Evolutionary conservation across 805 yeast species (phyloP).

Genomic region (Sugiyamaella americana): DNA sequence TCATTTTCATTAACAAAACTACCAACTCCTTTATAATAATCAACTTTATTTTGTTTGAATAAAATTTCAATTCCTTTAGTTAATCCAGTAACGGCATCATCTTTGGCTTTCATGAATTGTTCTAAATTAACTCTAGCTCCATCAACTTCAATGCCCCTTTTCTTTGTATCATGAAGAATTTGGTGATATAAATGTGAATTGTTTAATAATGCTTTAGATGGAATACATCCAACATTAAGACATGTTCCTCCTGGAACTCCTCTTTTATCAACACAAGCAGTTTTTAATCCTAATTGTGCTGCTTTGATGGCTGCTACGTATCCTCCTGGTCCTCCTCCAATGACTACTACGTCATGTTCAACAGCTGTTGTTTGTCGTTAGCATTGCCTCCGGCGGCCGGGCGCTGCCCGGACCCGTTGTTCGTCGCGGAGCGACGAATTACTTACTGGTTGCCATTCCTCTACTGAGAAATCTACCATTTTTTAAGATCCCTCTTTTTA

Average conservation of each 20-base stretch:
- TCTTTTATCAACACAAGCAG: constrained; percentile 96
- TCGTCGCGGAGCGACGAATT: not conserved
- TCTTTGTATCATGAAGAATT: constrained; percentile 73
- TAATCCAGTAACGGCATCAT: constrained; percentile 77
- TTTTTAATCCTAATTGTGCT: constrained; percentile 89
- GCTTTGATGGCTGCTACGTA: constrained; percentile 98
- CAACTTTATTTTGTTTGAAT: constrained; percentile 92
- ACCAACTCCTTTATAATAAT: constrained; percentile 90
- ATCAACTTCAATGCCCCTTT: constrained; percentile 82
- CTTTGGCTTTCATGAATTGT: constrained; percentile 86
- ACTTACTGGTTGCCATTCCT: constrained; percentile 21
- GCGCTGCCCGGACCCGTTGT: not conserved
- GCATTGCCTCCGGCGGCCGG: not conserved
- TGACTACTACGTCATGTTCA: constrained; percentile 85
- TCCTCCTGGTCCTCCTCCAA: constrained; percentile 99
- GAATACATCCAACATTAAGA: constrained; percentile 98
- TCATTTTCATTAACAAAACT: constrained; percentile 76
- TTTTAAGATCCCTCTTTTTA: too few relatives aligned
- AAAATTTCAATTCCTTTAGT: constrained; percentile 93
- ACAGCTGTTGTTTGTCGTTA: constrained; percentile 20
- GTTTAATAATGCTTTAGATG: constrained; percentile 91
- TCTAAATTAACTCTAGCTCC: constrained; percentile 70
- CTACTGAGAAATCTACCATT: too few relatives aligned
- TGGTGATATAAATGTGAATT: constrained; percentile 91
- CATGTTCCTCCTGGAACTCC: constrained; percentile 98